phyloP scores from a whole-genome alignment of 352 stramenopile genomes.

The Phytopythium delawarense region DNA sequence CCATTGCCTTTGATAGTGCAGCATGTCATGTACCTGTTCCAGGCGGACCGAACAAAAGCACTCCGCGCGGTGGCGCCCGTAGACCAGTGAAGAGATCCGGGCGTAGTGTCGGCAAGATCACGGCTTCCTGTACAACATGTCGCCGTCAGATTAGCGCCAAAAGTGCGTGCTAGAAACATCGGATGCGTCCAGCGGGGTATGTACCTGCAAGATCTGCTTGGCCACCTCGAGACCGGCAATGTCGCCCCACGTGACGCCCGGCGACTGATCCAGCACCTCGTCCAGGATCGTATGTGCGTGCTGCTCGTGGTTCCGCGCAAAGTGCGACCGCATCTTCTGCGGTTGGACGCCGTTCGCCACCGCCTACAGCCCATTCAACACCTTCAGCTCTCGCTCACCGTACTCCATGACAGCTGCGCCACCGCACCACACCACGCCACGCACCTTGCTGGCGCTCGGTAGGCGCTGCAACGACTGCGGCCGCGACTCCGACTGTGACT shows the following conservation, averaged over 20 bases:
- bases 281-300: slow-evolving; percentile 77
- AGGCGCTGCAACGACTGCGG: neutral
- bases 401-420: neutral
- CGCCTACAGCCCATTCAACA: neutral
- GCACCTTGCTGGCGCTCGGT: neutral
- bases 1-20: neutral
- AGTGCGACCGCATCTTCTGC: slow-evolving; percentile 22
- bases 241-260: slow-evolving; percentile 75
- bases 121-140: slow-evolving; percentile 50
- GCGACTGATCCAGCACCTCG: slow-evolving; percentile 78
- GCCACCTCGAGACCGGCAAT: slow-evolving; percentile 78
- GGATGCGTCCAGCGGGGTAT: neutral
- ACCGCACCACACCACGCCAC: neutral
- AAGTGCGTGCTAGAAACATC: too few relatives aligned
- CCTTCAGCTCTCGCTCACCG: neutral
- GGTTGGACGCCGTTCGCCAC: neutral
- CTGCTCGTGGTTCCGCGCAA: slow-evolving; percentile 54
- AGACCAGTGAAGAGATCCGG: slow-evolving; percentile 84
- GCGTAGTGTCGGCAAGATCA: slow-evolving; percentile 79
- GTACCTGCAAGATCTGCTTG: slow-evolving; percentile 86
- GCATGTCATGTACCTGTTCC: slow-evolving; percentile 46
- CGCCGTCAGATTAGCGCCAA: neutral
- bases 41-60: slow-evolving; percentile 78
- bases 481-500: neutral
- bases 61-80: slow-evolving; percentile 56